phyloP scores from a whole-genome alignment of 306 rosid species.

The Citrullus amarus region DNA sequence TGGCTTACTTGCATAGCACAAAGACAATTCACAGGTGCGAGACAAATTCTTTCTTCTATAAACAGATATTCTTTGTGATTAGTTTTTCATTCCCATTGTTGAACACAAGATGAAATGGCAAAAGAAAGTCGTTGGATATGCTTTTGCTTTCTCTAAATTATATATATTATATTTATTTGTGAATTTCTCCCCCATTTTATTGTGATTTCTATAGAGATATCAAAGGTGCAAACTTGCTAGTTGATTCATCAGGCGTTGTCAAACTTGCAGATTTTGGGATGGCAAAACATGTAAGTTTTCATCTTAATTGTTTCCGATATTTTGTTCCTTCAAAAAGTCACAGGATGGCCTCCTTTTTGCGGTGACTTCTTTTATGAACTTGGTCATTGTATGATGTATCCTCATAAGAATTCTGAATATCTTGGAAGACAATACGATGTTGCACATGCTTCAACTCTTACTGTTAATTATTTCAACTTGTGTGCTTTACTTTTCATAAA shows the following conservation, averaged over 20 bases:
- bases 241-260: constrained; percentile 65
- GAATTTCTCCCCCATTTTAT: background rate
- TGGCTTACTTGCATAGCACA: constrained; percentile 64
- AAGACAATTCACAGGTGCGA: constrained; percentile 77
- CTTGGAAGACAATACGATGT: background rate
- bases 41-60: background rate
- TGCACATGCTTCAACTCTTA: background rate
- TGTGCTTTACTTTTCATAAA: background rate
- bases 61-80: background rate
- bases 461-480: background rate
- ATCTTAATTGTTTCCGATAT: background rate
- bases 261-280: constrained; percentile 98
- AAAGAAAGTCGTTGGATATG: background rate
- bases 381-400: background rate
- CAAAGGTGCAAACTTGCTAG: constrained; percentile 95
- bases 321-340: background rate
- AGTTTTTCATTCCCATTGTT: background rate
- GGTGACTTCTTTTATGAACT: background rate
- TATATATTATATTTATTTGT: background rate
- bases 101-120: background rate
- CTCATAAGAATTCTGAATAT: background rate
- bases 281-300: constrained; percentile 77
- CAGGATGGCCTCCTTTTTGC: background rate
- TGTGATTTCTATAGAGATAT: constrained; percentile 55
- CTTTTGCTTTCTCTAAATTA: background rate